Conservation (phyloP, 495 filamentous ascomycete species). For the Elasticomyces elasticus region DNA sequence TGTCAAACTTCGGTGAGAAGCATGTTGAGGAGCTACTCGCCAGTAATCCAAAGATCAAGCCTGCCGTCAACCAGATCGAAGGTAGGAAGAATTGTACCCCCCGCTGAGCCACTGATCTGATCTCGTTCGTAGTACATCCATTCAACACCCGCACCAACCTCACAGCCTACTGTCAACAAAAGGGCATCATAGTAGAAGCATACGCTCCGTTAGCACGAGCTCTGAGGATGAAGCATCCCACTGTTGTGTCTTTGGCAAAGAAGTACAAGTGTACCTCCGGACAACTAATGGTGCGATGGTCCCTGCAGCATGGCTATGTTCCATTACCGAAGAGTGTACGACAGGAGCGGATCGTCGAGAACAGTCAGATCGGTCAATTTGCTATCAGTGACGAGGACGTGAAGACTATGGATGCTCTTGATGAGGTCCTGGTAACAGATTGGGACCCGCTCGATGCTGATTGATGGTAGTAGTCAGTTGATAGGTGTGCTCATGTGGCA, state of each 20-base stretch:
- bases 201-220: slow-evolving; percentile 55
- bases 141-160: slow-evolving; percentile 56
- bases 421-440: slow-evolving; percentile 55
- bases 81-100: too few species aligned
- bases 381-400: slow-evolving; percentile 55
- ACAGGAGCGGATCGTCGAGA: slow-evolving; percentile 51
- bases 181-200: slow-evolving; percentile 52
- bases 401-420: slow-evolving; percentile 50
- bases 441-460: slow-evolving; percentile 16
- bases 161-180: slow-evolving; percentile 42
- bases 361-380: slow-evolving; percentile 58
- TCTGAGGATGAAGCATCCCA: slow-evolving; percentile 45
- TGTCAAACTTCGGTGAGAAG: slow-evolving; percentile 58
- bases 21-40: slow-evolving; percentile 56
- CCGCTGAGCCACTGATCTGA: too few species aligned
- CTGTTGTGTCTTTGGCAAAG: slow-evolving; percentile 39
- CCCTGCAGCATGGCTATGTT: slow-evolving; percentile 62
- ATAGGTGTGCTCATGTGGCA: too few species aligned
- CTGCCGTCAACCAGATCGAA: slow-evolving; percentile 60
- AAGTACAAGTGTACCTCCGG: slow-evolving; percentile 52
- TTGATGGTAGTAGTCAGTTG: neutral
- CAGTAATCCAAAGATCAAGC: slow-evolving; percentile 41
- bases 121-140: too few species aligned
- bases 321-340: slow-evolving; percentile 64
- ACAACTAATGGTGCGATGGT: slow-evolving; percentile 58